Percentiles rank a stretch among this genome's conserved stretches.
Evolutionary conservation across 2,329 filamentous ascomycete species (phyloP).

Genomic region (Bertia moriformis): DNA sequence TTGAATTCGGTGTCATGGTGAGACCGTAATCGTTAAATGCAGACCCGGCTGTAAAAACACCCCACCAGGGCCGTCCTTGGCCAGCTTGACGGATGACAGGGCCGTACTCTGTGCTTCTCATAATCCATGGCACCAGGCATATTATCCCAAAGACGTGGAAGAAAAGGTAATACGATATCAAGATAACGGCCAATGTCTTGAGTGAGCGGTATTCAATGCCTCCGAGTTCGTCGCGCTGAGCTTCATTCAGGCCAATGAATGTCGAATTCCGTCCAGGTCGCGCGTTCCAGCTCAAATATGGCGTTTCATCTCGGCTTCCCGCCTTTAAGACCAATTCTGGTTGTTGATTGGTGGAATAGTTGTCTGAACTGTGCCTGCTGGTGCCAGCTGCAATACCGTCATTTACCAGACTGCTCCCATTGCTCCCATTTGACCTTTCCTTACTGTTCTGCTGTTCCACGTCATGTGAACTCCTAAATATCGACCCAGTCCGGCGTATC

Average conservation of each 20-base stretch:
- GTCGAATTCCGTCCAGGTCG: slow-evolving; percentile 78
- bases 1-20: slow-evolving; percentile 37
- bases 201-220: slow-evolving; percentile 91
- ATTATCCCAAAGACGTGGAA: slow-evolving; percentile 68
- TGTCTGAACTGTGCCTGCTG: no score
- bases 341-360: no score
- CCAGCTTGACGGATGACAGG: slow-evolving; percentile 35
- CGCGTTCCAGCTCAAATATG: slow-evolving; percentile 58
- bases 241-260: slow-evolving; percentile 75
- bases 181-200: slow-evolving; percentile 67
- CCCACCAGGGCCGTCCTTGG: slow-evolving; percentile 72
- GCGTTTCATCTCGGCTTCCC: no score
- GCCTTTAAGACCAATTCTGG: no score
- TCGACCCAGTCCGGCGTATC: no score
- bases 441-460: no score
- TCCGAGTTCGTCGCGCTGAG: slow-evolving; percentile 85
- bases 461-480: no score
- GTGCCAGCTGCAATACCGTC: no score
- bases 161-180: no score
- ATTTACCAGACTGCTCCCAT: no score
- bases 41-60: slow-evolving; percentile 73
- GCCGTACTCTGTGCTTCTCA: slow-evolving; percentile 46
- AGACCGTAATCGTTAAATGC: slow-evolving; percentile 59
- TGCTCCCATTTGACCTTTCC: no score
- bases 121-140: slow-evolving; percentile 69